Evolutionary conservation across 2,329 filamentous ascomycete genomes (phyloP), one percentile per base, ranked within the genome.

Genomic region (Cercospora brassicicola): DNA sequence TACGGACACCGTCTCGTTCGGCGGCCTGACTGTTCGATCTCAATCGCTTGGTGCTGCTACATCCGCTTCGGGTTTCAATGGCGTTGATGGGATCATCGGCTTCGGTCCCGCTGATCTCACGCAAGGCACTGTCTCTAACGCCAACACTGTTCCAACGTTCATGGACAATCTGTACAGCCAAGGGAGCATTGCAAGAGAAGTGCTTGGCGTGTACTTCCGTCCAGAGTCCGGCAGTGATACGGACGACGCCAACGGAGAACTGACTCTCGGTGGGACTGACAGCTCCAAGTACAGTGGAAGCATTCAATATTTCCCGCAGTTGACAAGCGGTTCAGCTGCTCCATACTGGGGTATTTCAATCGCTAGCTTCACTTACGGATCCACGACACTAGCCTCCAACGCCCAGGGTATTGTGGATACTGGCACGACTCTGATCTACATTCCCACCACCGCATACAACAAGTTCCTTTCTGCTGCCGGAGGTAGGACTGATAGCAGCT

Each of bases 321-420:
- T 42, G 82, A 89, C 75, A 83, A 75, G 65, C 81, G 83, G 33
- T 83, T 89, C 68, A 85, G 88, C 9, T 89, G 85, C 81, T 91
- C 62, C 65, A 13, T 73, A 70, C 65, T 73, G 72, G 72, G 67
- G 71, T 23, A 67, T 73, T 51, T 48, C 66, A 18, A 68, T 55
- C 59, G 45, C 62, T 30, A 66, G 67, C 59, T 72, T 70, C 67
- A 69, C 51, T 36, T 70, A 70, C 63, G 68, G 69, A 48, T 67
- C 60, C n/a, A 69, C 64, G 1, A 65, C 61, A 5, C 68, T 69
- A 7, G 59, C 62, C 18, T 79, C 76, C 8, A 66, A 71, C n/a
- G 78, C 79, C 55, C 77, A 79, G 53, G 77, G 75, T 2, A 79
- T 83, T 56, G 72, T 83, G 11, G 82, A 84, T 73, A 80, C 77